A percentile compares a stretch with the other conserved stretches of the same genome.
These are phyloP conservation scores for Lichtheimia corymbifera DNA, from an alignment of 371 early-diverging fungal species.

Conservation along the genomic window DNA sequence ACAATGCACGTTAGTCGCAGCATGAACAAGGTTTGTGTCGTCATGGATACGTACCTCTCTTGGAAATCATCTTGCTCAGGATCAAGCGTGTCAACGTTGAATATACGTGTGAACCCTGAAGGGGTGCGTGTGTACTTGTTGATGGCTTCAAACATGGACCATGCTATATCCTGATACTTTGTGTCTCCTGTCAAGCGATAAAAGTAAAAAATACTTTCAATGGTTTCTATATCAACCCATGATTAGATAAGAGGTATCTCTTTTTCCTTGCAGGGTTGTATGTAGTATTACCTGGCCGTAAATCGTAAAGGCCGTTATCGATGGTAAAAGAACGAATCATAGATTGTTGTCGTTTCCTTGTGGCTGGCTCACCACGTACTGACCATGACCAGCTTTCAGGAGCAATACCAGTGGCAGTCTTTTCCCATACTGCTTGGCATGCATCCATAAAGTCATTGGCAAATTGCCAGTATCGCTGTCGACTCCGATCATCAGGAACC, in stretches of 20 bases:
- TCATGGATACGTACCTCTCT: slow-evolving; percentile 28
- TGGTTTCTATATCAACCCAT: neutral
- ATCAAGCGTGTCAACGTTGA: slow-evolving; percentile 39
- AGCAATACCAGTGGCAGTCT: slow-evolving; percentile 29
- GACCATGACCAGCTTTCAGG: slow-evolving; percentile 39
- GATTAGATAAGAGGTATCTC: no score
- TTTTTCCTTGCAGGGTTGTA: no score
- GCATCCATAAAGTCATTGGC: slow-evolving; percentile 30
- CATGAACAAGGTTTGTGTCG: neutral
- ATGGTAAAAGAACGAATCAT: slow-evolving; percentile 15
- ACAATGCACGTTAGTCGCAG: neutral
- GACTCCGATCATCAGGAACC: slow-evolving; percentile 8
- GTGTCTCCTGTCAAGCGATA: slow-evolving; percentile 73
- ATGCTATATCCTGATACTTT: slow-evolving; percentile 47
- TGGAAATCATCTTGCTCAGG: slow-evolving; percentile 42
- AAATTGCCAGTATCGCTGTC: slow-evolving; percentile 16
- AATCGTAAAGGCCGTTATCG: slow-evolving; percentile 30
- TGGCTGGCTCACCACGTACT: slow-evolving; percentile 1
- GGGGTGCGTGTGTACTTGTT: slow-evolving; percentile 52
- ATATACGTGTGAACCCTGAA: slow-evolving; percentile 61
- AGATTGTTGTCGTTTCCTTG: slow-evolving; percentile 6
- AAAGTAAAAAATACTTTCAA: slow-evolving; percentile 57
- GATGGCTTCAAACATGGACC: slow-evolving; percentile 60
- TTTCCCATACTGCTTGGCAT: slow-evolving; percentile 31
- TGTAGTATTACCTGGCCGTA: slow-evolving; percentile 39